Evolutionary conservation across 768 basidiomycete genomes (phyloP).

Genomic region (Suillus subluteus): DNA sequence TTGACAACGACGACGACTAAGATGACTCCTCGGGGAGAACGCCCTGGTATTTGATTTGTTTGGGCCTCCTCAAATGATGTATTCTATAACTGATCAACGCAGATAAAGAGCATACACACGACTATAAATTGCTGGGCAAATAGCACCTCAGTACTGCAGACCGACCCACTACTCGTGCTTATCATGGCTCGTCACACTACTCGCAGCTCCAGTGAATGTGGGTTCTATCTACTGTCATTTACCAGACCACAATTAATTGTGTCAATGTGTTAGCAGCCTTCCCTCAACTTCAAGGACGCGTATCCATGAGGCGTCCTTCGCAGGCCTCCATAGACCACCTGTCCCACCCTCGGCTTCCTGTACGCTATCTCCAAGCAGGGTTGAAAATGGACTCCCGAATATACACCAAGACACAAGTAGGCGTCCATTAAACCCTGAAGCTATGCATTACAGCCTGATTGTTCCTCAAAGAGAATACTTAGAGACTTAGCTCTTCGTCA

Average conservation of each 20-base stretch:
- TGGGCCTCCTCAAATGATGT: neutral
- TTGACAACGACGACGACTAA: neutral
- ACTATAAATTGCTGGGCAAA: neutral
- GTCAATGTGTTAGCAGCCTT: neutral
- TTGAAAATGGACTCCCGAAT: neutral
- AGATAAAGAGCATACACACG: neutral
- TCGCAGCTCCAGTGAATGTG: neutral
- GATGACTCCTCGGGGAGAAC: neutral
- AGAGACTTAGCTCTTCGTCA: constrained; percentile 2
- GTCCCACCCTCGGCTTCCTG: neutral
- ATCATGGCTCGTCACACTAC: neutral
- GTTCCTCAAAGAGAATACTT: neutral
- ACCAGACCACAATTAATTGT: neutral
- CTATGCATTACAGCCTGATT: neutral
- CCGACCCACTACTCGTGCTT: neutral
- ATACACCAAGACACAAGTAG: neutral
- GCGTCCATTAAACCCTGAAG: neutral
- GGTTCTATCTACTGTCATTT: neutral
- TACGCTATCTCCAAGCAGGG: neutral
- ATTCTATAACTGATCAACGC: neutral
- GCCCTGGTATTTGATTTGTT: neutral
- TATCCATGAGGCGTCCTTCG: neutral
- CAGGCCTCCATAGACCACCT: neutral
- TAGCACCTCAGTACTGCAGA: neutral
- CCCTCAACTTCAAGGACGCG: neutral